Conservation (phyloP, 2,329 filamentous ascomycete genomes). For the Fusarium sambucinum region DNA sequence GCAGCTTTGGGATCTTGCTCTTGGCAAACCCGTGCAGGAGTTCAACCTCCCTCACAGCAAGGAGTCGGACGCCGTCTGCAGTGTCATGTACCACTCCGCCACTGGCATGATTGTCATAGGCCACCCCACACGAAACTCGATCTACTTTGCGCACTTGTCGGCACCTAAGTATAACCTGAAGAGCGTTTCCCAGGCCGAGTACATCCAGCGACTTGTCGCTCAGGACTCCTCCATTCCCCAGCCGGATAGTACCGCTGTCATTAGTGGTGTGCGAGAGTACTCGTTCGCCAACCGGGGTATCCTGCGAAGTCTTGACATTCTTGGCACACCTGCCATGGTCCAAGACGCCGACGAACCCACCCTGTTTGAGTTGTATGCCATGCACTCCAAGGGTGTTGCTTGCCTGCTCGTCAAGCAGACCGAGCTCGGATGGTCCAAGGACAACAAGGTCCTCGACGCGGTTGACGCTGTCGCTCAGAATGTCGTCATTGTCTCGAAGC, state of each 20-base stretch:
- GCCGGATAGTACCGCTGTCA: conserved; percentile 94
- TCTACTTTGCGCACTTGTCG: conserved; percentile 96
- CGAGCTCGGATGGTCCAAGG: conserved; percentile 90
- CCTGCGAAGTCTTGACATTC: conserved; percentile 89
- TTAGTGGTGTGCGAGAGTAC: conserved; percentile 96
- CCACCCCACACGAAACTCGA: conserved; percentile 95
- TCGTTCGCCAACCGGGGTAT: conserved; percentile 89
- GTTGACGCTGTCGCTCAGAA: conserved; percentile 82
- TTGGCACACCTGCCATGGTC: conserved; percentile 75
- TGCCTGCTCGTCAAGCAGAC: conserved; percentile 86
- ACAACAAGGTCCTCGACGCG: conserved; percentile 86
- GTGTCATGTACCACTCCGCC: conserved; percentile 90
- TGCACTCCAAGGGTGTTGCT: conserved; percentile 98
- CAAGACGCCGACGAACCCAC: conserved; percentile 76
- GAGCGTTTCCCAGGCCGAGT: conserved; percentile 87
- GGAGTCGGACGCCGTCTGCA: conserved; percentile 97
- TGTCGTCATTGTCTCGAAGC: conserved; percentile 78
- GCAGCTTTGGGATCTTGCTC: conserved; percentile 96
- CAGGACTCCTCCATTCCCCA: conserved; percentile 80
- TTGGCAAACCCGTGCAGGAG: conserved; percentile 96
- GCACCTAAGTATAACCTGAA: conserved; percentile 91
- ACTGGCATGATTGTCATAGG: conserved; percentile 95
- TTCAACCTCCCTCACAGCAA: conserved; percentile 96
- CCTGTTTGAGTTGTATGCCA: conserved; percentile 94
- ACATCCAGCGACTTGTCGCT: conserved; percentile 80